phyloP scores from a whole-genome alignment of 2,329 filamentous ascomycete genomes.

The Pseudopithomyces chartarum region DNA sequence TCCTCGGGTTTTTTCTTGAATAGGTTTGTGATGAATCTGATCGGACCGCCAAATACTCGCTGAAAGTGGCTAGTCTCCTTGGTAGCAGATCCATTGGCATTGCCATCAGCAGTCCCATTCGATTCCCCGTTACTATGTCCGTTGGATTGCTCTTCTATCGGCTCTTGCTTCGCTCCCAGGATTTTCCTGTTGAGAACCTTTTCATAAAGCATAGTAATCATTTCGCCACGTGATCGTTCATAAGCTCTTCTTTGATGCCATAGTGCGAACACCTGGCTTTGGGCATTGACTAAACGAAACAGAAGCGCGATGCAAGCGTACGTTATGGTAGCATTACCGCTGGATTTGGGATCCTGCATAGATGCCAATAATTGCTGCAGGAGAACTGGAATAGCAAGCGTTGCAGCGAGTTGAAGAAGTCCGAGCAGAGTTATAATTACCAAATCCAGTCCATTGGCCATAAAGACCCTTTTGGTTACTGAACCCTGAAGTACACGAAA shows the following conservation, averaged over 20 bases:
- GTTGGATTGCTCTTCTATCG: conserved; percentile 31
- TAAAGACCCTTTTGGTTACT: conserved; percentile 70
- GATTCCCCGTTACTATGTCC: conserved; percentile 19
- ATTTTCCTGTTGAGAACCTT: conserved; percentile 73
- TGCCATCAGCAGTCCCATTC: conserved; percentile 11
- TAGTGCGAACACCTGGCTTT: conserved; percentile 70
- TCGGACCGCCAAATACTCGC: conserved; percentile 14
- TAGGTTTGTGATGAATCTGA: conserved; percentile 13
- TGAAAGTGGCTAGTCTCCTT: conserved; percentile 4
- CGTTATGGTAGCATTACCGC: conserved; percentile 63
- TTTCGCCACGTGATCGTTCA: conserved; percentile 81
- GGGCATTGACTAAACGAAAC: conserved; percentile 65
- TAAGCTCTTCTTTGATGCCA: conserved; percentile 88
- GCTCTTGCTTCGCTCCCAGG: conserved; percentile 35
- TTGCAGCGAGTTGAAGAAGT: conserved; percentile 64
- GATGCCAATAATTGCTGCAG: conserved; percentile 73
- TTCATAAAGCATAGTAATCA: conserved; percentile 84
- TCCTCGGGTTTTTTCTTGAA: conserved; percentile 27
- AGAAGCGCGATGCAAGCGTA: conserved; percentile 69
- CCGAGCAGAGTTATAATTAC: conserved; percentile 69
- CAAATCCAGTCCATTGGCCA: conserved; percentile 80
- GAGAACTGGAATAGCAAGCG: conserved; percentile 64
- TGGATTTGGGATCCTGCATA: conserved; percentile 60
- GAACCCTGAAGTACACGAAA: conserved; percentile 77
- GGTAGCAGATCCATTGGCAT: conserved; percentile 8